A percentile compares a stretch with the other conserved stretches of the same genome.
These are phyloP conservation scores for Pseudotsuga menziesii DNA, from an alignment of 75 land plant species.

Conservation along the genomic window DNA sequence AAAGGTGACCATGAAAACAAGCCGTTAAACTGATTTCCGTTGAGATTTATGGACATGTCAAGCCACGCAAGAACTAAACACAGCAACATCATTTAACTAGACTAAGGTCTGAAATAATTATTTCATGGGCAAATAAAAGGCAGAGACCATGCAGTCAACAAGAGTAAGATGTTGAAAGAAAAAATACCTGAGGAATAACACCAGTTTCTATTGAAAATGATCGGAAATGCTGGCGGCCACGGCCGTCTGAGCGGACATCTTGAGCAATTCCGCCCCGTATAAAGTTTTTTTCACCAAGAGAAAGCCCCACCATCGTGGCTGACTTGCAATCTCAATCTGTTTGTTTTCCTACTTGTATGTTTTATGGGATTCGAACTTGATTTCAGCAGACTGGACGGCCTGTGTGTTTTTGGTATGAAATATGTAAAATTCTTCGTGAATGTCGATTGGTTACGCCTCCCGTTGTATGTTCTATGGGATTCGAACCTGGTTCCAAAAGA, in stretches of 20 bases:
- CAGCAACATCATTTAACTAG: not conserved
- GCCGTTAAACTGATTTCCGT: not conserved
- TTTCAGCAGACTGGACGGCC: too few relatives aligned
- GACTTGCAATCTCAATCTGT: too few relatives aligned
- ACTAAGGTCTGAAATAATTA: not conserved
- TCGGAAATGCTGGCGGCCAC: slow-evolving; percentile 67
- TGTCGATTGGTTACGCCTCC: too few relatives aligned
- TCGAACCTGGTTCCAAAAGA: too few relatives aligned
- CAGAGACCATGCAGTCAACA: not conserved
- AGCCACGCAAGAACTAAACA: not conserved
- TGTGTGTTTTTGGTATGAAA: too few relatives aligned
- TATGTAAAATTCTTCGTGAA: too few relatives aligned
- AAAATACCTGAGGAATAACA: slow-evolving; percentile 84
- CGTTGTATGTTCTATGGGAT: too few relatives aligned
- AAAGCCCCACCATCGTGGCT: slow-evolving; percentile 50
- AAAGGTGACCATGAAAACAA: slow-evolving; percentile 1
- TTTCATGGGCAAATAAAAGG: not conserved
- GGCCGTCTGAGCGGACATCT: slow-evolving; percentile 81
- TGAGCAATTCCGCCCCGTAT: slow-evolving; percentile 77
- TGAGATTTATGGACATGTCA: not conserved
- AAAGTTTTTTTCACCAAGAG: slow-evolving; percentile 66
- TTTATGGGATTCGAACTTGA: too few relatives aligned
- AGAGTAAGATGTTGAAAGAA: not conserved
- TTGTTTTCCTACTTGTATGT: too few relatives aligned
- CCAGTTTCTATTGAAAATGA: slow-evolving; percentile 68